phyloP scores from a whole-genome alignment of 129 eudicot genomes.

The Flaveria brownii region DNA sequence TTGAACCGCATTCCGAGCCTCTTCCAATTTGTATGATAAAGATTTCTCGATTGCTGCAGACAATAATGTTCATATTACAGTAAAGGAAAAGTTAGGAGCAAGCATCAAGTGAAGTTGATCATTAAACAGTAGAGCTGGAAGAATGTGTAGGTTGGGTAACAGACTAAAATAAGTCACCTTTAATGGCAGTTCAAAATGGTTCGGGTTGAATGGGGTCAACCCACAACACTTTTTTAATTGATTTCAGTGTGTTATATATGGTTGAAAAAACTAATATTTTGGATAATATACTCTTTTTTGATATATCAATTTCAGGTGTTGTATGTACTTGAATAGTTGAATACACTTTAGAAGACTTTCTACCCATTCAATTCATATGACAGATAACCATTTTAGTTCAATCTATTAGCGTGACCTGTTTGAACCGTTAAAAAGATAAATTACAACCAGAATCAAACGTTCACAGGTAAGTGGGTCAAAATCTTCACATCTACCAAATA shows the following conservation, averaged over 20 bases:
- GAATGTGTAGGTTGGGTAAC: background rate
- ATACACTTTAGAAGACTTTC: background rate
- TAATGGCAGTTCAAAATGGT: background rate
- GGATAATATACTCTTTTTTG: background rate
- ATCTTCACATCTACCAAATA: slow-evolving; percentile 1
- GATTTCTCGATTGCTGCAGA: slow-evolving; percentile 89
- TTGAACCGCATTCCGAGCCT: slow-evolving; percentile 67
- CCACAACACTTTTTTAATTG: background rate
- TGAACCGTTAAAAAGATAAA: slow-evolving; percentile 9
- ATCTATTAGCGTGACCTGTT: background rate
- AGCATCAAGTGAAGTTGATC: slow-evolving; percentile 5
- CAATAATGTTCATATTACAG: background rate
- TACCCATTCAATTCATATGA: background rate
- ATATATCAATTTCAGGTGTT: background rate
- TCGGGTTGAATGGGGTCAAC: background rate
- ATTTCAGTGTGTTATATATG: background rate
- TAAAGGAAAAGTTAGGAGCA: background rate
- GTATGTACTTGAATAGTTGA: background rate
- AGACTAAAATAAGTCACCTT: background rate
- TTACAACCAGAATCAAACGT: background rate
- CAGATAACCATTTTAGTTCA: background rate
- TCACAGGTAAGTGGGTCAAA: background rate
- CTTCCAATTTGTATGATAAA: slow-evolving; percentile 83
- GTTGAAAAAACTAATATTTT: background rate
- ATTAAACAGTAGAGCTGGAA: background rate